These are phyloP conservation scores for Ricinus communis DNA, from an alignment of 345 rosid species.

Conservation along the genomic window DNA sequence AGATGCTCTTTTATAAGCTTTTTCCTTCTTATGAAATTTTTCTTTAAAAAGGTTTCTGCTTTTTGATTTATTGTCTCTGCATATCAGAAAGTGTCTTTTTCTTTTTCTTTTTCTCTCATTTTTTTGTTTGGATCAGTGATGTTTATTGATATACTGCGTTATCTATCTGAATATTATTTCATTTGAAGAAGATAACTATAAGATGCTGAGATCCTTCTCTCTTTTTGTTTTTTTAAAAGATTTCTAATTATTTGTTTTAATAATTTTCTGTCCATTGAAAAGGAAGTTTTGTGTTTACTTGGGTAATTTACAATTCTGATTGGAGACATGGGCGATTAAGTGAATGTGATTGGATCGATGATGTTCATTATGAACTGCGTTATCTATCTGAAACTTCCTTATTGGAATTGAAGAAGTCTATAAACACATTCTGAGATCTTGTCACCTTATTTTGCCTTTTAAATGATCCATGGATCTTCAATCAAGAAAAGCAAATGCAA, in stretches of 20 bases:
- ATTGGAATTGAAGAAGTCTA: constrained; percentile 10
- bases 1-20: constrained; percentile 27
- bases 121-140: constrained; percentile 37
- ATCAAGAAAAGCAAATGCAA: too few species aligned
- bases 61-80: not conserved
- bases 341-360: constrained; percentile 9
- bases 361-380: constrained; percentile 15
- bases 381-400: constrained; percentile 20
- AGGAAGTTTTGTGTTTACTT: not conserved
- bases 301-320: too few species aligned
- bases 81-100: not conserved
- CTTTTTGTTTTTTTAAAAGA: not conserved
- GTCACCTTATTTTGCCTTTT: not conserved
- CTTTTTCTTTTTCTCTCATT: not conserved
- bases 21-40: constrained; percentile 8
- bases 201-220: constrained; percentile 38
- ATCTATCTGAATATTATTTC: constrained; percentile 41
- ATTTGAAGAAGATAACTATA: constrained; percentile 32
- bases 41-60: not conserved
- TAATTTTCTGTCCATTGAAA: not conserved
- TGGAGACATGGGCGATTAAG: too few species aligned
- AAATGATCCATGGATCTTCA: too few species aligned
- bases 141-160: constrained; percentile 41
- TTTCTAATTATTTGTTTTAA: too few species aligned
- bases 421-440: constrained; percentile 8